Evolutionary conservation across 306 rosid species (phyloP).

Genomic region (Gleditsia sinensis): DNA sequence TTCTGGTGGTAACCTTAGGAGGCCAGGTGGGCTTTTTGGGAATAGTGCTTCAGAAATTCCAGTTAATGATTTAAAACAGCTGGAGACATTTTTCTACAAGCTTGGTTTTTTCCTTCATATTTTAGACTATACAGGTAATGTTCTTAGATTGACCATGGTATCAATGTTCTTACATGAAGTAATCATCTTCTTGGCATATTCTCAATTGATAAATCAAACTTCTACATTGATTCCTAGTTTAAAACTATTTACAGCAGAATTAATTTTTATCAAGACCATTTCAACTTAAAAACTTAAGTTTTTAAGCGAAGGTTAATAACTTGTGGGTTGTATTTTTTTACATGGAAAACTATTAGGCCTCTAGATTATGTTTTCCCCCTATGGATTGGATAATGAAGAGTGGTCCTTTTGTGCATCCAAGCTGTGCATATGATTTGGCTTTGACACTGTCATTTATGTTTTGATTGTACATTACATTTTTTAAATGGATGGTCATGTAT

Average conservation of each 20-base stretch:
- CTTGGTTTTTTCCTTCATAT: conserved; percentile 93
- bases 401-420: conserved; percentile 6
- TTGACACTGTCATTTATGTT: conserved; percentile 14
- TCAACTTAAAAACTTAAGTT: neutral
- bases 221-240: neutral
- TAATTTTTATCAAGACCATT: too few relatives aligned
- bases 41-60: conserved; percentile 96
- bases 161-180: conserved; percentile 24
- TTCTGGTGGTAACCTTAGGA: conserved; percentile 97
- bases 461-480: conserved; percentile 3
- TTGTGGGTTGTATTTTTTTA: conserved; percentile 12
- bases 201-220: conserved; percentile 24
- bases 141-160: conserved; percentile 29
- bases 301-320: neutral
- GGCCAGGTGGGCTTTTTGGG: conserved; percentile 99
- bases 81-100: conserved; percentile 94
- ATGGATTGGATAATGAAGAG: conserved; percentile 5
- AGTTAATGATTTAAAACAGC: conserved; percentile 82
- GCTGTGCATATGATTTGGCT: neutral
- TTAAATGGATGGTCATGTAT: conserved; percentile 11
- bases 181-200: conserved; percentile 17
- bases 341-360: conserved; percentile 14
- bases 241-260: neutral
- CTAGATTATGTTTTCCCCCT: conserved; percentile 1
- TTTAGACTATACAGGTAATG: conserved; percentile 86